Percentiles rank a stretch among this genome's conserved stretches.
These are phyloP conservation scores for Alternaria consortialis DNA, from an alignment of 2,329 filamentous ascomycete genomes.

Conservation along the genomic window DNA sequence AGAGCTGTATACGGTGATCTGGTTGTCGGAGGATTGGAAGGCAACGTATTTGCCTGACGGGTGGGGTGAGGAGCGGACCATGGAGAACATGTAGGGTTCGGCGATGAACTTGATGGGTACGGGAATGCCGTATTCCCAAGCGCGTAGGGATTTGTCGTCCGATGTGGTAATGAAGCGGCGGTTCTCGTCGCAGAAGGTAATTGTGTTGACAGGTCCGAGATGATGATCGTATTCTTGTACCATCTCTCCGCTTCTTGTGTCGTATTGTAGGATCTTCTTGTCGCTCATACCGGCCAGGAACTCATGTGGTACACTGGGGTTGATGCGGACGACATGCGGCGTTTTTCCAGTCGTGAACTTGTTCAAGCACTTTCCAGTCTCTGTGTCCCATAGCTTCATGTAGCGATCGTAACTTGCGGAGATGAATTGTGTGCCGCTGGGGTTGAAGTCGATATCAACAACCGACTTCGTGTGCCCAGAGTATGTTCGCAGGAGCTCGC, in stretches of 20 bases:
- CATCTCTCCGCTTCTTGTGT: constrained; percentile 81
- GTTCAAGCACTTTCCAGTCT: constrained; percentile 86
- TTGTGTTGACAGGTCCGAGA: constrained; percentile 95
- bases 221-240: constrained; percentile 99
- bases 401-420: constrained; percentile 92
- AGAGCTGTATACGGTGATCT: constrained; percentile 93
- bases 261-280: constrained; percentile 98
- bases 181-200: constrained; percentile 94
- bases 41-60: constrained; percentile 93
- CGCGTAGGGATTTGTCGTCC: constrained; percentile 93
- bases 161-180: constrained; percentile 97
- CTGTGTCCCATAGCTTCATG: constrained; percentile 98
- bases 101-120: constrained; percentile 99
- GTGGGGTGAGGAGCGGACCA: constrained; percentile 85
- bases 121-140: constrained; percentile 98
- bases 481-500: constrained; percentile 89
- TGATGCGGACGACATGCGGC: constrained; percentile 93
- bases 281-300: constrained; percentile 97
- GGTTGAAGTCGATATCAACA: constrained; percentile 89
- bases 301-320: constrained; percentile 84
- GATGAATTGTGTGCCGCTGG: constrained; percentile 82
- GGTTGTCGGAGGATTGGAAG: constrained; percentile 93
- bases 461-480: constrained; percentile 89
- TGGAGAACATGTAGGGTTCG: constrained; percentile 96
- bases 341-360: constrained; percentile 95